Conservation (phyloP, 352 stramenopile species). For the Saprolegnia diclina region DNA sequence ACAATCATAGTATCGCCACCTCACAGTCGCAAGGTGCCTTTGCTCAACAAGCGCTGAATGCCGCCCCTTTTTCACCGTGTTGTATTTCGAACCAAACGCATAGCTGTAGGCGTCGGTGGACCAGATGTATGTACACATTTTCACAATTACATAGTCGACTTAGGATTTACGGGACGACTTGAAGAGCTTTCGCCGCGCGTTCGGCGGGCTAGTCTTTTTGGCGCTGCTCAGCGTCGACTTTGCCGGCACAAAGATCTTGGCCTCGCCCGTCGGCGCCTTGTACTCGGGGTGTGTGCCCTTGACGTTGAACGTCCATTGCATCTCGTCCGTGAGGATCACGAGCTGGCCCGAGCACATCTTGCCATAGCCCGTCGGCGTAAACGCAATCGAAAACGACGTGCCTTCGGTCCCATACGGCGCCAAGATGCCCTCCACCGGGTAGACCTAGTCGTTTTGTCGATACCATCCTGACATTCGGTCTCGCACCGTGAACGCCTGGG, state of each 20-base stretch:
- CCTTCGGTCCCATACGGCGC: constrained; percentile 69
- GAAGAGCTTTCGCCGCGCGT: constrained; percentile 7
- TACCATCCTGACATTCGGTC: not conserved
- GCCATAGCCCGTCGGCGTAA: constrained; percentile 88
- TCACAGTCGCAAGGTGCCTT: too few species aligned
- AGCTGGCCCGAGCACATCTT: constrained; percentile 86
- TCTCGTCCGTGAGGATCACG: constrained; percentile 84
- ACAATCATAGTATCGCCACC: too few species aligned
- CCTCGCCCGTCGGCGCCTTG: constrained; percentile 26
- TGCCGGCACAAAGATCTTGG: constrained; percentile 10
- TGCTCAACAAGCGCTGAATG: too few species aligned
- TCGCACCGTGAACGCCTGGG: constrained; percentile 71
- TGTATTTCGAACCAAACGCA: too few species aligned
- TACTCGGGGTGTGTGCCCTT: constrained; percentile 80
- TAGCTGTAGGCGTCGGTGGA: too few species aligned
- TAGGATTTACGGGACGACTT: not conserved
- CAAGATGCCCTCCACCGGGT: constrained; percentile 68
- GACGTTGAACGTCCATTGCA: constrained; percentile 91
- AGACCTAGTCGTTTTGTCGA: constrained; percentile 37
- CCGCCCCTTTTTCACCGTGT: too few species aligned
- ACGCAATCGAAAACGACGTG: constrained; percentile 80
- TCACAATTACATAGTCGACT: not conserved
- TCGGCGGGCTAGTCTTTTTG: constrained; percentile 23
- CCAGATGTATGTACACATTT: too few species aligned
- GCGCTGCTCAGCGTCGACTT: not conserved